Percentiles rank a stretch among this genome's conserved stretches.
Evolutionary conservation across 495 filamentous ascomycete genomes (phyloP).

Genomic region (Lepidopterella palustris): DNA sequence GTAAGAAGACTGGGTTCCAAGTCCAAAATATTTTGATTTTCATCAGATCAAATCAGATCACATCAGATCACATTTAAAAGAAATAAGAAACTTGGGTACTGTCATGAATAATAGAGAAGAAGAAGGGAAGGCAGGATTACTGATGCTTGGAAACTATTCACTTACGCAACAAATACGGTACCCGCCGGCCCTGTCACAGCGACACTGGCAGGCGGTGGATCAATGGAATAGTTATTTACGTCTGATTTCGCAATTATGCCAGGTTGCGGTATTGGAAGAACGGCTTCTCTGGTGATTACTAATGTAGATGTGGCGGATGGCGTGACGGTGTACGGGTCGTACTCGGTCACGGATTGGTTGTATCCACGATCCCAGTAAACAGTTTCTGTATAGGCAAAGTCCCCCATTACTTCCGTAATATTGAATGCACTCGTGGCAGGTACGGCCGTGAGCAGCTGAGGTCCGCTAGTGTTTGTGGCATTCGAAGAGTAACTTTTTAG

Average conservation of each 20-base stretch:
- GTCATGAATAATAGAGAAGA: too few species aligned
- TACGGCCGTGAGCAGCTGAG: neutral
- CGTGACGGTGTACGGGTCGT: slow-evolving; percentile 16
- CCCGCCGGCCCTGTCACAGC: slow-evolving; percentile 15
- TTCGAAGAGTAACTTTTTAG: neutral
- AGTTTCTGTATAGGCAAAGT: slow-evolving; percentile 8
- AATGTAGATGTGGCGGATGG: slow-evolving; percentile 32
- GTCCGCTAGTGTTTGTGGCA: neutral
- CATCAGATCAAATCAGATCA: neutral
- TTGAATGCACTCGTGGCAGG: slow-evolving; percentile 27
- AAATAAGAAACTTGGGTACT: too few species aligned
- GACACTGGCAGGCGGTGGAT: slow-evolving; percentile 15
- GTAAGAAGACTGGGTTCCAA: too few species aligned
- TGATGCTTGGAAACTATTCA: neutral
- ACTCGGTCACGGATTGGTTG: slow-evolving; percentile 16
- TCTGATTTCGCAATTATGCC: slow-evolving; percentile 17
- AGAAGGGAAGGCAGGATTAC: too few species aligned
- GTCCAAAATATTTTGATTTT: too few species aligned
- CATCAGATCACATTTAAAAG: neutral
- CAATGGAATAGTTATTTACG: neutral
- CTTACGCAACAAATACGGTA: slow-evolving; percentile 22
- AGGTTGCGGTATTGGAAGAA: slow-evolving; percentile 19
- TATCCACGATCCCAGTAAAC: slow-evolving; percentile 5
- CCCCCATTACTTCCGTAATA: slow-evolving; percentile 15
- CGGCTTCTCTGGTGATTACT: slow-evolving; percentile 22